Percentiles rank a stretch among this genome's conserved stretches.
Evolutionary conservation across 169 alveolate genomes (phyloP).

Genomic region (Ichthyophthirius multifiliis): DNA sequence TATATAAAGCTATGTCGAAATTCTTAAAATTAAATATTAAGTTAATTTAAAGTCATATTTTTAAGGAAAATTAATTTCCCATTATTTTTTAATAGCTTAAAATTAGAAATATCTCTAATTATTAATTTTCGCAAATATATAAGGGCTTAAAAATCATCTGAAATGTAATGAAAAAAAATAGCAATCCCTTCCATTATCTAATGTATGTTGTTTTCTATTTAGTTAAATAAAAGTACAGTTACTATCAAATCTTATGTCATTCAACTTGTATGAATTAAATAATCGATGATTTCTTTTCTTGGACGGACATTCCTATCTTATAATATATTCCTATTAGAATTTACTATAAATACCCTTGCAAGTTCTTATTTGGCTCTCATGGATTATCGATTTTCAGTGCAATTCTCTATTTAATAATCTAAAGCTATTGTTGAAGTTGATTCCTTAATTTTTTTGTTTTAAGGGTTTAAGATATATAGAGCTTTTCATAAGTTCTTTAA

Average conservation of each 20-base stretch:
- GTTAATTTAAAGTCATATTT: constrained; percentile 11
- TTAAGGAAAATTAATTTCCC: constrained; percentile 43
- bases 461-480: not conserved
- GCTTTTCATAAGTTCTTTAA: no score
- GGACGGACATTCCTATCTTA: constrained; percentile 52
- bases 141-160: constrained; percentile 52
- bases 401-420: constrained; percentile 64
- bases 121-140: not conserved
- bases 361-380: constrained; percentile 24
- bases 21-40: constrained; percentile 22
- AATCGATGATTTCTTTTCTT: constrained; percentile 44
- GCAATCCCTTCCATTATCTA: constrained; percentile 42
- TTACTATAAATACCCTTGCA: constrained; percentile 63
- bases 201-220: constrained; percentile 25
- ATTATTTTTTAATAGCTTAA: constrained; percentile 10
- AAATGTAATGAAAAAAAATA: constrained; percentile 55
- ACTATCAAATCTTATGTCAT: constrained; percentile 42
- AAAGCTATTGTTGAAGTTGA: constrained; percentile 47
- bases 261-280: constrained; percentile 54
- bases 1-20: constrained; percentile 46
- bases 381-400: constrained; percentile 6
- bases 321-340: constrained; percentile 61
- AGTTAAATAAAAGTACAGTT: constrained; percentile 33
- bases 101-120: constrained; percentile 41
- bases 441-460: not conserved